Evolutionary conservation across 2,329 filamentous ascomycete genomes (phyloP), one percentile per base, ranked within the genome.

Genomic region (Phoma sp.): DNA sequence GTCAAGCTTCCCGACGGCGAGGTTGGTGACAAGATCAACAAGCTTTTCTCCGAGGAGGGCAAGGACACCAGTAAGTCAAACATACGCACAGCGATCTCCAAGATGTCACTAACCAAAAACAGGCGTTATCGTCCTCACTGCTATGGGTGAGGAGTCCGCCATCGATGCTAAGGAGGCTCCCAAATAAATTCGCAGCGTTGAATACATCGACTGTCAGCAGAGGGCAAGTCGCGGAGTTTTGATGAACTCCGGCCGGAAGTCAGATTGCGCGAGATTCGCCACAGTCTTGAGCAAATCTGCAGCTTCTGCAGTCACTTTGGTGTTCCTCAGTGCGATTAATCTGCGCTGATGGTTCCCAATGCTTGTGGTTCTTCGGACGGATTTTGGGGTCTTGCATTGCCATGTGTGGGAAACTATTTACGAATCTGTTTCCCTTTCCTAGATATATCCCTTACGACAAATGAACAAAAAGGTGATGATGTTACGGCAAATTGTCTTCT

Each of bases 91-190:
- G 6, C 2, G 6, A 22, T 21, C 6, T 13, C 9, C n/a, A 19
- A 27, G 52, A 21, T 8, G 5, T 27, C 44, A 44, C 67, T 73
- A 53, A 74, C 51, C 22, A n/a, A 39, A 19, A 37, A 1, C 63
- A 96, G 92, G 92, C 81, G 89, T 98, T 73, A 89, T 94, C 72
- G 87, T 99, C 78, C 90, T 96, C 77, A 91, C 91, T 73, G 88
- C 95, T 77, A 99, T 99, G 95, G 91, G 91, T 76, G 94, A 99
- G 83, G 91, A 98, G 85, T 82, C 85, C 72, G 90, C 88, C 75
- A 89, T 97, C 77, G 93, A 97, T 77, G 90, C 88, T 81, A 98
- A 98, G 88, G 93, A 97, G 83, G 91, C 91, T 79, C 88, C 90
- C 78, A 80, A 73, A 69, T 74, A 74, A 62, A 72, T 65, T 54